These are phyloP conservation scores for Lachnellula arida DNA, from an alignment of 2,329 filamentous ascomycete species.

Conservation along the genomic window DNA sequence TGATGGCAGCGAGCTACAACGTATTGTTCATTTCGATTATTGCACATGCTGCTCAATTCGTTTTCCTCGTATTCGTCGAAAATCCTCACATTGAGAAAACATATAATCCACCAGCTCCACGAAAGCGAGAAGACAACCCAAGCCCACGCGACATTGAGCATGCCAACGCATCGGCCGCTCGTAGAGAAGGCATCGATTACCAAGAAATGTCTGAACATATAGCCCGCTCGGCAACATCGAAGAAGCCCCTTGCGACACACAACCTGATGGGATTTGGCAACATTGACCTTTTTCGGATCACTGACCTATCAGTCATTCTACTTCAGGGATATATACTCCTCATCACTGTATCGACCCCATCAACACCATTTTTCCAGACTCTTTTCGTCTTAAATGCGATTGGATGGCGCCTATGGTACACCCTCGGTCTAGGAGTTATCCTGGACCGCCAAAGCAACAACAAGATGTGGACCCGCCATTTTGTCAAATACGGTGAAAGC, in stretches of 20 bases:
- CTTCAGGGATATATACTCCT: constrained; percentile 70
- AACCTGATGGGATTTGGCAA: constrained; percentile 79
- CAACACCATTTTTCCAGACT: constrained; percentile 67
- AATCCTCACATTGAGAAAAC: constrained; percentile 98
- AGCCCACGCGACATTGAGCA: constrained; percentile 31
- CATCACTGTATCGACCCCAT: constrained; percentile 71
- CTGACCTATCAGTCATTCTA: constrained; percentile 76
- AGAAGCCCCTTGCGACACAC: constrained; percentile 66
- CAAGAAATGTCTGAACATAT: constrained; percentile 5
- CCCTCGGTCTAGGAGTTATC: constrained; percentile 78
- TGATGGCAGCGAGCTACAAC: constrained; percentile 97
- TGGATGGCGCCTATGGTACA: constrained; percentile 87
- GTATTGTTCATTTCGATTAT: constrained; percentile 95
- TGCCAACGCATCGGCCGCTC: constrained; percentile 31
- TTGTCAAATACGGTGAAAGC: constrained; percentile 92
- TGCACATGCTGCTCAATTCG: constrained; percentile 90
- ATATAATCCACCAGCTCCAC: constrained; percentile 85
- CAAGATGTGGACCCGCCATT: constrained; percentile 96
- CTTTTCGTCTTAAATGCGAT: constrained; percentile 79
- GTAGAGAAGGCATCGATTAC: constrained; percentile 33
- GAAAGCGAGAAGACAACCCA: constrained; percentile 38
- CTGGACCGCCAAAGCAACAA: constrained; percentile 80
- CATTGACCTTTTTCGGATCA: constrained; percentile 81
- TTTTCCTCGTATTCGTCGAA: constrained; percentile 86
- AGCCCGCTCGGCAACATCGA: constrained; percentile 19